These are phyloP conservation scores for Hanseniaspora meyeri DNA, from an alignment of 805 yeast genomes.

Conservation along the genomic window DNA sequence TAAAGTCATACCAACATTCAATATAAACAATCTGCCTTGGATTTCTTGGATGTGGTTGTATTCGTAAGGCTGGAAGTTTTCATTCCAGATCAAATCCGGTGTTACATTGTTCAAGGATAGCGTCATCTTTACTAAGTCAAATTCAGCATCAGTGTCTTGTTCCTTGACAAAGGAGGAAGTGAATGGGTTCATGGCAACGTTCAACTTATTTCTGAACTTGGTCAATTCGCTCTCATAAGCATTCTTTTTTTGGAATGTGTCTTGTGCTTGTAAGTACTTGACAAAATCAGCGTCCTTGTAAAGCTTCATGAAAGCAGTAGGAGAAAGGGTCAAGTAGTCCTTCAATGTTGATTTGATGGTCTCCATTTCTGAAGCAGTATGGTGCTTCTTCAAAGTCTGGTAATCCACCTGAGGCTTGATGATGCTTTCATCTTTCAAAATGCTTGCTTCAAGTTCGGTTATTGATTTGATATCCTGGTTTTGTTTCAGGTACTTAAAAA, in stretches of 20 bases:
- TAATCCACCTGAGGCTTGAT: background rate
- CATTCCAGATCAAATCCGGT: background rate
- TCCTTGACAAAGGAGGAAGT: background rate
- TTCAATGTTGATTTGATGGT: background rate
- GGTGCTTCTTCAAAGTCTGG: background rate
- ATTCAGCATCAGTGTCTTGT: background rate
- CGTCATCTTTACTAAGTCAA: background rate
- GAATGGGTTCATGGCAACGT: background rate
- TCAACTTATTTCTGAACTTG: background rate
- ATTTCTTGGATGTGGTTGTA: slow-evolving; percentile 3
- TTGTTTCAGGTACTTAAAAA: slow-evolving; percentile 1
- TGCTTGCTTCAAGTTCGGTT: background rate
- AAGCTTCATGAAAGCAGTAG: background rate
- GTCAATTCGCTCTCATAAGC: background rate
- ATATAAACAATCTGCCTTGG: background rate
- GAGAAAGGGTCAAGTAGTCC: slow-evolving; percentile 1
- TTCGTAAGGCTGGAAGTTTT: background rate
- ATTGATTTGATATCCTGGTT: background rate
- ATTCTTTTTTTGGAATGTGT: background rate
- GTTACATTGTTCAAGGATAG: background rate
- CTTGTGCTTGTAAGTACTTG: background rate
- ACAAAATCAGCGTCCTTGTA: slow-evolving; percentile 4
- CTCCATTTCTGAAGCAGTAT: background rate
- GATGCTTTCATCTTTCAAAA: background rate
- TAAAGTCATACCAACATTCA: background rate